Base-by-base conservation (phyloP, 2,329 filamentous ascomycete species). In the Aspergillus aculeatus region DNA sequence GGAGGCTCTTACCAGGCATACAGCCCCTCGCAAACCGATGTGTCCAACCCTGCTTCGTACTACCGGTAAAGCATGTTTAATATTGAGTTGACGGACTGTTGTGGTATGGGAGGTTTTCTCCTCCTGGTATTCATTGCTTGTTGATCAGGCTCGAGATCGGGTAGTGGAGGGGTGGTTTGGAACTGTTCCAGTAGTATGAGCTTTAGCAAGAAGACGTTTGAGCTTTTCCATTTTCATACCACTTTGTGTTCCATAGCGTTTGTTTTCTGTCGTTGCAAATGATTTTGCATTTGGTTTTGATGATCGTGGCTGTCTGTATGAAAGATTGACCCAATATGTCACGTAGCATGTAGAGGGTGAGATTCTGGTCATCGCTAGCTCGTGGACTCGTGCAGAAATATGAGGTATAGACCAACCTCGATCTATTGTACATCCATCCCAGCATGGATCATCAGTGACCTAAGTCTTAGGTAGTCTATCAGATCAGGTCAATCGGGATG, bases 1-100 rank as follows among this genome's bases (percentile, higher is more conserved):
- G 62, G 59, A 47, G 66, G 61, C 3, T 66, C 68, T 12, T 78
- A 78, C 56, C 73, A 76, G 58, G 69, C 74, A 7, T 78, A 78
- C 62, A 72, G 75, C 41, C 69, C 71, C n/a, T 50, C 72, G n/a
- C 69, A 71, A 57, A 66, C 68, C 21, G 68, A 68, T 16, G 64
- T 67, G 31, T 58, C 73, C 31, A 78, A 78, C 59, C 76, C 76
- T 6, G 70, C 71, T 53, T 73, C 74, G 3, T 78, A 70, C 57
- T 78, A 78, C 60, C 71, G 73, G 64, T 77, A 69, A 66, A 59
- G 26, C 24, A 14, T 35, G 3, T 51, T 12, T n/a, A 9, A 24
- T 19, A 29, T 50, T 11, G 29, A 54, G 32, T 51, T 21, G 44
- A 57, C 44, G 55, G 41, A 57, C 29, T 31, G 24, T 44, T 26